Base-by-base conservation (phyloP, 768 basidiomycete genomes). In the Phlegmacium glaucopus region DNA sequence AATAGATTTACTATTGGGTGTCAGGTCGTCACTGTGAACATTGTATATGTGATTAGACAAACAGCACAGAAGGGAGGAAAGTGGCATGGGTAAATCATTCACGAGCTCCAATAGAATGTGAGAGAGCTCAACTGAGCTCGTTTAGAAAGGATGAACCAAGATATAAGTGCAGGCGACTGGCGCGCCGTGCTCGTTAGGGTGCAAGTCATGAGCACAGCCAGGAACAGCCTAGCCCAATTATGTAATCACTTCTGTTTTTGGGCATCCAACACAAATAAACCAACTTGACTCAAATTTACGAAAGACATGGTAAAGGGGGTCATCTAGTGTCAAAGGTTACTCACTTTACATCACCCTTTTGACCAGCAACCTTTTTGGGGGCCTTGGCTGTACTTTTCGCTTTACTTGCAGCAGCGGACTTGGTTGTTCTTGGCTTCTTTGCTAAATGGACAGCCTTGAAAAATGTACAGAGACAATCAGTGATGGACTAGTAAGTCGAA, bases 41-140 rank as follows among this genome's bases (percentile, higher is more conserved):
- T 69, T 65, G 63, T 72, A 70, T 53, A 69, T 49, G 58, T 69
- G 64, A 68, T 78, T 71, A 77, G 82, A 78, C 65, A 72, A 72
- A 61, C 81, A 87, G 66, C 84, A 85, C 62, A 84, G 63, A 34
- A 85, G 63, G 54, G 77, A 79, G 57, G 72, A 76, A 62, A 83
- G 67, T 65, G 62, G 74, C 85, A 88, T 87, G 76, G 60, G 65
- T 54, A 62, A 41, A 50, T 63, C 63, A 69, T 68, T 58, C 69
- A 70, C 64, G 53, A 60, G 61, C 60, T 55, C 54, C 38, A 53
- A 26, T 42, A 45, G 47, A 52, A 42, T 6, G 6, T 34, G 6
- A 26, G 48, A 46, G 22, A 22, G 22, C 22, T 22, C 5, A 22
- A 22, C 22, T 22, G 22, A 22, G 22, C 22, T 22, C 22, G 22